Base-by-base conservation (phyloP, 75 land plant genomes). In the Sequoia sempervirens region DNA sequence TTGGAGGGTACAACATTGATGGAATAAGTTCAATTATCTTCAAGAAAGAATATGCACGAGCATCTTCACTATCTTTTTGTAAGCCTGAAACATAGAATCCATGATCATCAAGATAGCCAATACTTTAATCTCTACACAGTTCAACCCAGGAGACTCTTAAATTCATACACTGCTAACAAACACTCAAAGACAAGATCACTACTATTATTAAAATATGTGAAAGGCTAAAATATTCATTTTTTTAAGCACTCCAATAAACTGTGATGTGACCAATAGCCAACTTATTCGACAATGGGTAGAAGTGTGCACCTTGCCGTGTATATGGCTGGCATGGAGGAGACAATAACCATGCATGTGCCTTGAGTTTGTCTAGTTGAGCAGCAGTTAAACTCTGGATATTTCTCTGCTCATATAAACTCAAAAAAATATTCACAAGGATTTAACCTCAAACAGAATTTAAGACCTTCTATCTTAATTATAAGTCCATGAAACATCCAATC, bases 281-380 rank as follows among this genome's bases (percentile, higher is more conserved):
- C 8, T 40, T 43, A 76, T 4, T 76, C 9, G 47, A 43, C 30
- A n/a, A 75, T 36, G 17, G 45, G 45, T 56, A 37, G 18, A 54
- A 75, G 43, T 43, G 17, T 38, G 52, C 72, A 95, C 99, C 99
- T 95, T 97, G 99, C 10, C 99, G 84, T 78, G 99, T 97, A 86
- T 97, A 97, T 18, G 99, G 99, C 86, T 97, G 99, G 85, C 99
- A 97, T 76, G 99, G 99, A 81, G 99, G 99, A 80, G 99, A 97
- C 66, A 97, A 86, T 81, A 97, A 93, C 99, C 99, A 97, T 15
- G 89, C 91, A 87, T 92, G 84, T 41, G 98, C 99, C 66, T 84
- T 45, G 83, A 94, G 95, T 23, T 85, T 90, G 86, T 95, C 98
- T 15, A 97, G 89, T 38, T 97, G 94, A 72, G 81, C 84, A 81